Evolutionary conservation across 2,329 filamentous ascomycete species (phyloP).

Genomic region (Aureobasidium zeae): DNA sequence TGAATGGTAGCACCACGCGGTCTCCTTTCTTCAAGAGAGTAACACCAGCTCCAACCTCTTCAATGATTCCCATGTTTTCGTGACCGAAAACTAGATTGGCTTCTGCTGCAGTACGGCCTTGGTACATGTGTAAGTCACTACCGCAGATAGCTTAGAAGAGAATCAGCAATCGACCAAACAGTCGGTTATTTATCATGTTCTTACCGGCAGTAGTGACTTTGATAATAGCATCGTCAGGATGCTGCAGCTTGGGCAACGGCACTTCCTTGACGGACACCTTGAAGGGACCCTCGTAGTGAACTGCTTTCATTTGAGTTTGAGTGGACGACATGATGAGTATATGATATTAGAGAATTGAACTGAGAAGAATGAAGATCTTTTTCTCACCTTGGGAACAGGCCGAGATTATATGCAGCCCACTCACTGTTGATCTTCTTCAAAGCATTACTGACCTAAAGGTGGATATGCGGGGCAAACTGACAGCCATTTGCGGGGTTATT

Average conservation of each 20-base stretch:
- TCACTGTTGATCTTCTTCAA: no score
- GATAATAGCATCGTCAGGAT: conserved; percentile 56
- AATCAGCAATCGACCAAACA: background rate
- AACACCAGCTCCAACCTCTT: conserved; percentile 49
- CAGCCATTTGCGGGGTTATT: no score
- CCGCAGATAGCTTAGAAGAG: conserved; percentile 18
- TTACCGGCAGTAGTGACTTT: conserved; percentile 54
- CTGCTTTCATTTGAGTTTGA: conserved; percentile 42
- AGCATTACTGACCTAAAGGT: no score
- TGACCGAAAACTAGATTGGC: conserved; percentile 54
- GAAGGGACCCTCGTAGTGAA: conserved; percentile 54
- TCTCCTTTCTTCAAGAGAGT: conserved; percentile 54
- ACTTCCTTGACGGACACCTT: conserved; percentile 55
- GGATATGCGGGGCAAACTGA: no score
- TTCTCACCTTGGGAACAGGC: background rate
- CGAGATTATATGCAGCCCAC: background rate
- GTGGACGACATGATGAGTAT: background rate
- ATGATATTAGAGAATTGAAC: no score
- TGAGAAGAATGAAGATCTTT: background rate
- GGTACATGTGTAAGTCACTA: conserved; percentile 48
- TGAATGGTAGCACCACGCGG: conserved; percentile 56
- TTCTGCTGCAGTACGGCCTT: conserved; percentile 55
- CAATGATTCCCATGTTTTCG: conserved; percentile 52
- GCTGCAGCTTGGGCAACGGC: conserved; percentile 48
- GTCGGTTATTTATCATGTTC: background rate